Evolutionary conservation across 1,284 basidiomycete species (phyloP), one percentile per base, ranked within the genome.

Genomic region (Fomitopsis palustris): DNA sequence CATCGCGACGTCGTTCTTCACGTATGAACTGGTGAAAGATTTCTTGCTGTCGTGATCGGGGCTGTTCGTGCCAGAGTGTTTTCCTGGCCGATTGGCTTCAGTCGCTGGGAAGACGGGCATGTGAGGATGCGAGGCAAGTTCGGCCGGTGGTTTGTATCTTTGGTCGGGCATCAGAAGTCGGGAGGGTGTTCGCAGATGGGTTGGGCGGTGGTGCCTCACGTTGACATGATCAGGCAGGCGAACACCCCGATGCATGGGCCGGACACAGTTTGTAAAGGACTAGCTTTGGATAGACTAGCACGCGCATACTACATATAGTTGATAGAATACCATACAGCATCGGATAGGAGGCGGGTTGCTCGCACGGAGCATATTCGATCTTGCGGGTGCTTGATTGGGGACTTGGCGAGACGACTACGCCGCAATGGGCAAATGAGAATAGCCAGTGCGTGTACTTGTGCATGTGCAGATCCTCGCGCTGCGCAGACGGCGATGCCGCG

Each of bases 1-100:
- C 67, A 95, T 95, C 64, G 92, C 93, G 29, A 95, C 91, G 35
- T 91, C 88, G 37, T 92, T 92, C 70, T 91, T 89, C 75, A 87
- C 82, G 21, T 92, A 92, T 72, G 89, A 92, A 74, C 69, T 89
- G 65, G 88, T 88, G 65, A 80, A 84, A 72, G 72, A 74, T 38
- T 47, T 47, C 25, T 63, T 70, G 47, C 69, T 74, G 52, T 65
- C 69, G 58, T 72, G 65, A 69, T 57, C 49, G 56, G 19, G 27
- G 42, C 39, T 53, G 31, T 17, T 57, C 45, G 56, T 47, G 27
- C 41, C 19, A 21, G 38, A 21, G 49, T 14, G 31, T 4, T 52
- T 27, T 31, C n/a, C 49, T 52, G 16, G 23, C 16, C 12, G n/a
- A n/a, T n/a, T n/a, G n/a, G n/a, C n/a, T n/a, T 29, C 33, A 31